A percentile compares a stretch with the other conserved stretches of the same genome.
Evolutionary conservation across 257 asterid genomes (phyloP).

Genomic region (Jasminum sambac): DNA sequence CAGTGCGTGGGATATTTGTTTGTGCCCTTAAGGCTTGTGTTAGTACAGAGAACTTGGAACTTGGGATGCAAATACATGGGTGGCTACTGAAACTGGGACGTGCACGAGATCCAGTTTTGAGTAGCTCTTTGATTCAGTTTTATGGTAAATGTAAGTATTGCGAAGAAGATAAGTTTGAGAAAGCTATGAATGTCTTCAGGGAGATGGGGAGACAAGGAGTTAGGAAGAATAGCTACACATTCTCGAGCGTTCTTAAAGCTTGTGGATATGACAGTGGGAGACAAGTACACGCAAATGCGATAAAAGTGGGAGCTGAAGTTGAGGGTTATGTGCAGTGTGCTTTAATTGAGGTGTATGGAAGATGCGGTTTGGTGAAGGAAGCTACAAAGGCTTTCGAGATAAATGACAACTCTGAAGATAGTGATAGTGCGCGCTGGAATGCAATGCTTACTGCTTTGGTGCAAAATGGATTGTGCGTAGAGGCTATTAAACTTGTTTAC

Average conservation of each 20-base stretch:
- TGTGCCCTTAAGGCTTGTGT: conserved; percentile 67
- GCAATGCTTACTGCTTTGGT: conserved; percentile 51
- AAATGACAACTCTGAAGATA: conserved; percentile 31
- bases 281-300: conserved; percentile 61
- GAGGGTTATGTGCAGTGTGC: conserved; percentile 62
- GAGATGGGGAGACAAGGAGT: conserved; percentile 70
- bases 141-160: conserved; percentile 52
- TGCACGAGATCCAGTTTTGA: conserved; percentile 37
- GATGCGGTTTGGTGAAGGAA: conserved; percentile 50
- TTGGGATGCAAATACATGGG: conserved; percentile 71
- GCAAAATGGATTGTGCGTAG: conserved; percentile 44
- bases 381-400: conserved; percentile 43
- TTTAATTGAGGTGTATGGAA: conserved; percentile 63
- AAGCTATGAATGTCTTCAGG: conserved; percentile 44
- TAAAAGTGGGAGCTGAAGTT: conserved; percentile 67
- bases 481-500: conserved; percentile 45
- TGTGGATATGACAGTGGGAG: conserved; percentile 57
- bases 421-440: conserved; percentile 55
- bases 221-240: conserved; percentile 54
- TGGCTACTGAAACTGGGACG: conserved; percentile 65
- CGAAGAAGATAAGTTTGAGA: conserved; percentile 38
- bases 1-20: conserved; percentile 52
- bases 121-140: conserved; percentile 68
- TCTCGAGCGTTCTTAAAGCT: conserved; percentile 68
- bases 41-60: conserved; percentile 36